A percentile compares a stretch with the other conserved stretches of the same genome.
Evolutionary conservation across 164 flowering plant genomes (phyloP).

Genomic region (Amborella trichopoda): DNA sequence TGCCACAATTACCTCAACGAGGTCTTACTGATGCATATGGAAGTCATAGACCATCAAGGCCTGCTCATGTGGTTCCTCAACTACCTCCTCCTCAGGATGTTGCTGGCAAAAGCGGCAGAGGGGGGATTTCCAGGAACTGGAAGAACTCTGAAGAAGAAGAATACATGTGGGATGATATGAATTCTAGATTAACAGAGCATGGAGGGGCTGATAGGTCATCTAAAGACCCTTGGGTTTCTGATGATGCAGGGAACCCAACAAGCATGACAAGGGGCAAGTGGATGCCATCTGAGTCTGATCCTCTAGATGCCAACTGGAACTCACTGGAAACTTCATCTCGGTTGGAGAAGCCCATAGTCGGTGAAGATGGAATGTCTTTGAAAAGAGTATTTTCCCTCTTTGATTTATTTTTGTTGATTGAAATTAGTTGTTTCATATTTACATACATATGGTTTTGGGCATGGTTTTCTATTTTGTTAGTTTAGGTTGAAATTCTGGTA

Average conservation of each 20-base stretch:
- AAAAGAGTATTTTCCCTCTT: conserved; percentile 1
- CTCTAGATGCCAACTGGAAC: conserved; percentile 4
- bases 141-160: conserved; percentile 93
- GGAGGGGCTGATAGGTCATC: conserved; percentile 22
- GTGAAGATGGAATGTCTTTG: conserved; percentile 1
- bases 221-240: conserved; percentile 36
- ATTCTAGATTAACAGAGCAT: conserved; percentile 33
- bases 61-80: conserved; percentile 20
- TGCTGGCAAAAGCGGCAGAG: conserved; percentile 17
- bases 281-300: conserved; percentile 5
- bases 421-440: too few relatives aligned
- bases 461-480: too few relatives aligned
- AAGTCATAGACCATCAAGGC: conserved; percentile 11
- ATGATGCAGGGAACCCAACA: conserved; percentile 40
- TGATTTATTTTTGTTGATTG: neutral
- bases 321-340: neutral
- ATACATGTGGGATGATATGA: conserved; percentile 75
- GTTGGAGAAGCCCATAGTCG: conserved; percentile 6
- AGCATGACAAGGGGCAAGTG: conserved; percentile 10
- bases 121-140: conserved; percentile 49
- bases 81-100: conserved; percentile 12
- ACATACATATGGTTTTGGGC: too few relatives aligned
- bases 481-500: too few relatives aligned
- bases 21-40: conserved; percentile 9
- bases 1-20: conserved; percentile 25